Base-by-base conservation (phyloP, 192 early-diverging fungal genomes). In the Podila horticola region DNA sequence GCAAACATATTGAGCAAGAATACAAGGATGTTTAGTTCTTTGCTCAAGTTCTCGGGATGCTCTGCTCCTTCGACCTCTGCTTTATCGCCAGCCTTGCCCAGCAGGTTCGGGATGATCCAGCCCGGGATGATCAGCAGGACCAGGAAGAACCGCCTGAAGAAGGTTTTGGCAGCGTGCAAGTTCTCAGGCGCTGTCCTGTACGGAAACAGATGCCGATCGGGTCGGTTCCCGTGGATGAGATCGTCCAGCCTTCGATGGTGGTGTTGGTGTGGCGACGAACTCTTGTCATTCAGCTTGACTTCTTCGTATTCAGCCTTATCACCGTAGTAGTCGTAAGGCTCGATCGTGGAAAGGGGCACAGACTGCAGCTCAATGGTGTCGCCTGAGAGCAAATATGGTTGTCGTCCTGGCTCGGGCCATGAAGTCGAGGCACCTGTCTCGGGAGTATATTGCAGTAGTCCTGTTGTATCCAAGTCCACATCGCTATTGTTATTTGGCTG, bases 1-100 rank as follows among this genome's bases (percentile, higher is more conserved):
- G 66, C 74, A n/a, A 75, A 63, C 51, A 75, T 30, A 55, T 75
- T 75, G 28, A 75, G 60, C n/a, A 64, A 4, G 58, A 75, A 75
- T 10, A 75, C 74, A 6, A 59, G 8, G 5, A 64, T 9, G 13
- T 75, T 75, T 2, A 58, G 29, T 24, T 36, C 52, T 34, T 64
- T 64, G 67, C 67, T 75, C 50, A 75, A 28, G 20, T 61, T 30
- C 17, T 60, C 28, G 11, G 28, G 51, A 58, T 22, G 34, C 5
- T 28, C 66, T 22, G 22, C 57, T 31, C 55, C 38, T 24, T 36
- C 55, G 48, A 0, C 15, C 10, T 20, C 31, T 9, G 0, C 57
- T 19, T 26, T 48, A 4, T 60, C 50, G 15, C 13, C 30, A 52
- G 26, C 59, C 5, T 20, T 58, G 31, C 52, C 50, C 2, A 51